phyloP scores from a whole-genome alignment of 495 filamentous ascomycete species.

The Parathielavia appendiculata region DNA sequence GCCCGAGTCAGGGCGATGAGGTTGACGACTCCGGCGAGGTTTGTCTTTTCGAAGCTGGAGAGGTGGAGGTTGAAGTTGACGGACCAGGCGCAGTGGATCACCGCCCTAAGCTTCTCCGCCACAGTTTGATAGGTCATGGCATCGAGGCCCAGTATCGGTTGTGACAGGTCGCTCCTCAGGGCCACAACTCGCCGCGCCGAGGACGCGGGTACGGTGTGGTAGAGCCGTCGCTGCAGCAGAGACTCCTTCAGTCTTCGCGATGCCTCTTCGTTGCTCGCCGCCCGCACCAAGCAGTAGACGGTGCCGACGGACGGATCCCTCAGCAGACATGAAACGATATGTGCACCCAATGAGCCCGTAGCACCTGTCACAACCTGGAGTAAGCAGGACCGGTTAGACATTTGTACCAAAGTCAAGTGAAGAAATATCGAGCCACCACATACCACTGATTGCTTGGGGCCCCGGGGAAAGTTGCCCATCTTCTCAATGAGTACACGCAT shows the following conservation, averaged over 20 bases:
- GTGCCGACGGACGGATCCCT: background rate
- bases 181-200: background rate
- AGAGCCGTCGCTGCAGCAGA: background rate
- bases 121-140: background rate
- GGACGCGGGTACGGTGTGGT: background rate
- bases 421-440: background rate
- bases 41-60: background rate
- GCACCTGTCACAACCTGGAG: slow-evolving; percentile 1
- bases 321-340: background rate
- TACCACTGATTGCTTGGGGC: background rate
- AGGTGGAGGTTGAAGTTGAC: slow-evolving; percentile 1
- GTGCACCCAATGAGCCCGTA: slow-evolving; percentile 1
- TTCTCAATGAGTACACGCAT: background rate
- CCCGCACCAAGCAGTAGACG: slow-evolving; percentile 1
- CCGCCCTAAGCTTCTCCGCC: background rate
- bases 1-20: background rate
- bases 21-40: background rate
- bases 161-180: background rate
- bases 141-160: background rate
- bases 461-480: background rate
- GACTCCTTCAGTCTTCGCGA: background rate
- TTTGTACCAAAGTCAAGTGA: background rate
- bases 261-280: background rate
- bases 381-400: background rate
- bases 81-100: background rate